Base-by-base conservation (phyloP, 495 filamentous ascomycete genomes). In the Hypoxylon subgilvum region DNA sequence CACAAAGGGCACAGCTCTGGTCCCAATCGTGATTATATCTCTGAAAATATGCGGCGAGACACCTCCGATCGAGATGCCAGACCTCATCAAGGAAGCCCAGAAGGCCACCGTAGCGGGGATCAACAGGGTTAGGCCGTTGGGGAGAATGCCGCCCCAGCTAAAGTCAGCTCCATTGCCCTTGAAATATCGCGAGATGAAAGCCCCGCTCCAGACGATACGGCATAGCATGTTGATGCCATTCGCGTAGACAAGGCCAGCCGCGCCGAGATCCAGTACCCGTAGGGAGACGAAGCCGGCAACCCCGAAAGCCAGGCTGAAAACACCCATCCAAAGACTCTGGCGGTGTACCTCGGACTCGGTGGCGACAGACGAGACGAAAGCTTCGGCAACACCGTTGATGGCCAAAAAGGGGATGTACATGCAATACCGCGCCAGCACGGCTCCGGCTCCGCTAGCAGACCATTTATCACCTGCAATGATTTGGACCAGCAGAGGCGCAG, bases 341-440 rank as follows among this genome's bases (percentile, higher is more conserved):
- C 60, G 69, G 23, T 88, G 82, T 12, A 99, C 80, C 42, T 97
- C 79, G 1, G 72, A 57, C 47, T 86, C 74, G 4, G 78, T 86
- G 0, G 94, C 92, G 16, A 93, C 87, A 17, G 89, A 88, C 5
- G 91, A 85, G 8, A 97, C 91, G 56, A 97, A 97, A 0, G 93
- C 90, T 73, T 99, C 94, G 1, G 86, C 83, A 22, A 97, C 84
- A 32, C 94, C 94, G 66, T 99, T 99, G 57, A 96, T 72, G 1
- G 92, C 95, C 0, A 99, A 76, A 4, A 97, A 82, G 12, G 94
- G 94, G 54, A 99, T 90, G 69, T 96, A 96, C 67, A 88, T 90
- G 73, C 88, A 92, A 74, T 96, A 98, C 1, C 80, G 78, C 0
- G 88, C 81, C 7, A 98, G 77, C 4, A 92, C 83, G 1, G 53